Evolutionary conservation across 768 basidiomycete genomes (phyloP).

Genomic region (Austroboletus eburneus): DNA sequence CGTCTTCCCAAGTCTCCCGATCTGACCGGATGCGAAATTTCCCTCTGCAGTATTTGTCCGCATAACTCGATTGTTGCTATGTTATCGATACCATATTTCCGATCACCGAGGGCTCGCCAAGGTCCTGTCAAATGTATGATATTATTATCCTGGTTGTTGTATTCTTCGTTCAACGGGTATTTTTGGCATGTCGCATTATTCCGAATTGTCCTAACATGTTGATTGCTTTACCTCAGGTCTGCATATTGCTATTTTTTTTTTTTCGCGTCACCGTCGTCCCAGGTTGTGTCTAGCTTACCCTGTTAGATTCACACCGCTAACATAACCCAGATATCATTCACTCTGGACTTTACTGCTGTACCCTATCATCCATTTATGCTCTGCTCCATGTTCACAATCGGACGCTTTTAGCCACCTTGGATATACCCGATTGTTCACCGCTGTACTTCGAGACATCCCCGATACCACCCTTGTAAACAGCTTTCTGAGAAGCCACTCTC

Average conservation of each 20-base stretch:
- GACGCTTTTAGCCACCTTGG: conserved; percentile 83
- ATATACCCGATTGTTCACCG: conserved; percentile 92
- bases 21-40: conserved; percentile 7
- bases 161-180: conserved; percentile 11
- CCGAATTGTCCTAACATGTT: conserved; percentile 2
- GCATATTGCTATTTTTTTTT: conserved; percentile 23
- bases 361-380: conserved; percentile 2
- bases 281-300: conserved; percentile 3
- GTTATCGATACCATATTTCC: conserved; percentile 27
- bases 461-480: conserved; percentile 88
- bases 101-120: conserved; percentile 5
- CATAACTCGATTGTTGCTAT: conserved; percentile 13
- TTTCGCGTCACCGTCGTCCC: conserved; percentile 2
- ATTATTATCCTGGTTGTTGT: conserved; percentile 19
- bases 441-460: conserved; percentile 72
- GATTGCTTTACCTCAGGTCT: conserved; percentile 2
- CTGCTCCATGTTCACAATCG: conserved; percentile 42
- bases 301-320: conserved; percentile 11
- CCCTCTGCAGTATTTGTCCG: conserved; percentile 22
- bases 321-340: conserved; percentile 11
- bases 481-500: conserved; percentile 83
- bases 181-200: conserved; percentile 5
- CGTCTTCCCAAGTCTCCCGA: neutral
- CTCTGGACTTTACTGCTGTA: conserved; percentile 13
- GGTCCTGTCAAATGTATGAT: conserved; percentile 22